Evolutionary conservation across 306 rosid species (phyloP), one percentile per base, ranked within the genome.

Genomic region (Fragaria ananassa): DNA sequence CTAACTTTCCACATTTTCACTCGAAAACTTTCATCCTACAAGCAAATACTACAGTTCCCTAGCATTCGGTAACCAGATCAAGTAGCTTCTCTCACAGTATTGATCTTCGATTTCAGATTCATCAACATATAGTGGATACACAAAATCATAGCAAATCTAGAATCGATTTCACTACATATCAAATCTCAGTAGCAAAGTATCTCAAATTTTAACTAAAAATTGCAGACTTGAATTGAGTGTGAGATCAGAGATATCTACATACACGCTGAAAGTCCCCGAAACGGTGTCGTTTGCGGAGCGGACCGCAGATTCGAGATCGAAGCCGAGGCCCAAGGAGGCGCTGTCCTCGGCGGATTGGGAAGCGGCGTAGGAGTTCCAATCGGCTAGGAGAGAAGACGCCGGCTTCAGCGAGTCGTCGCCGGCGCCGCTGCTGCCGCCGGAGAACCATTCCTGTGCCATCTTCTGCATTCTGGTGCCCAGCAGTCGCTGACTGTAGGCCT

Each of bases 291-390:
- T 93, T 6, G 97, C 98, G 17, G 98, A 89, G 57, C 98, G 90
- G 80, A 89, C 97, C 1, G 97, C 98, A 8, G 96, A 74, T 88
- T 93, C 98, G 46, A 93, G 92, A 86, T 93, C 98, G 83, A 93
- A 91, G 11, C 89, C 85, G 46, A 89, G 72, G 35, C 79, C 82
- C 74, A 72, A 57, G 76, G 70, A 68, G 66, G 96, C 77, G 69
- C 64, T 7, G 2, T 86, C 93, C 19, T 83, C 88, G 4, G 90
- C 56, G 60, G 91, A 19, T 51, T 90, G 97, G 0, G 92, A 27
- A 4, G 95, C 89, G 29, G 97, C 87, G 74, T 93, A 93, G 0
- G 98, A 86, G 78, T 93, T 93, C 98, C 98, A 93, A 73, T 90
- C 91, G 39, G 92, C 82, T 0, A 93, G 74, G 79, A 93, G 54